Percentiles rank a stretch among this genome's conserved stretches.
Evolutionary conservation across 352 stramenopile species (phyloP).

Genomic region (Pilasporangium apinafurcum): DNA sequence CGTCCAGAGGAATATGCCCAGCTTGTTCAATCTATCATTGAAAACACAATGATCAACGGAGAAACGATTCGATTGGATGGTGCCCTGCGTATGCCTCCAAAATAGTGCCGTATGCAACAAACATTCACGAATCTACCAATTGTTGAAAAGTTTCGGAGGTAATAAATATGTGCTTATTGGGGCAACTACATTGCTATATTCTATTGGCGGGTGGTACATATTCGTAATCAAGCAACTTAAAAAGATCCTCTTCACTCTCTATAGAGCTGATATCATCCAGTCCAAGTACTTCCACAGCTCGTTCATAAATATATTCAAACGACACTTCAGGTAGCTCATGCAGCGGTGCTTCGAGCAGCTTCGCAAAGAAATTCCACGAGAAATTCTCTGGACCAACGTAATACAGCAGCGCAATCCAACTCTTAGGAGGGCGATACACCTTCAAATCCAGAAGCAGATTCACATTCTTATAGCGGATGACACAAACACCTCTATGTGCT

Average conservation of each 20-base stretch:
- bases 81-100: slow-evolving; percentile 93
- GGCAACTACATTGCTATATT: slow-evolving; percentile 15
- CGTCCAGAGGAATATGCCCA: slow-evolving; percentile 94
- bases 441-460: slow-evolving; percentile 68
- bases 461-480: slow-evolving; percentile 51
- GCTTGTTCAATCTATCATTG: slow-evolving; percentile 93
- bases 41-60: slow-evolving; percentile 98
- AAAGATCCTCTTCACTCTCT: slow-evolving; percentile 56
- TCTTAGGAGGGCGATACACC: slow-evolving; percentile 41
- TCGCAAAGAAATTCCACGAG: slow-evolving; percentile 29
- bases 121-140: too few relatives aligned
- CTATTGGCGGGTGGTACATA: slow-evolving; percentile 41
- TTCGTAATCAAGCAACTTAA: slow-evolving; percentile 31
- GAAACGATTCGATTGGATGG: slow-evolving; percentile 98
- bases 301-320: slow-evolving; percentile 51
- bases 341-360: slow-evolving; percentile 32
- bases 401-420: slow-evolving; percentile 68
- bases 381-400: slow-evolving; percentile 69
- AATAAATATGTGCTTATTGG: slow-evolving; percentile 1
- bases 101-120: too few relatives aligned
- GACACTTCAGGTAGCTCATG: slow-evolving; percentile 34
- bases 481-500: slow-evolving; percentile 32
- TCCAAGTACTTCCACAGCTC: slow-evolving; percentile 20
- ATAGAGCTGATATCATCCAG: slow-evolving; percentile 22
- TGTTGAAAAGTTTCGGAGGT: background rate